Evolutionary conservation across 495 filamentous ascomycete genomes (phyloP), one percentile per base, ranked within the genome.

Genomic region (Cetradonia linearis): DNA sequence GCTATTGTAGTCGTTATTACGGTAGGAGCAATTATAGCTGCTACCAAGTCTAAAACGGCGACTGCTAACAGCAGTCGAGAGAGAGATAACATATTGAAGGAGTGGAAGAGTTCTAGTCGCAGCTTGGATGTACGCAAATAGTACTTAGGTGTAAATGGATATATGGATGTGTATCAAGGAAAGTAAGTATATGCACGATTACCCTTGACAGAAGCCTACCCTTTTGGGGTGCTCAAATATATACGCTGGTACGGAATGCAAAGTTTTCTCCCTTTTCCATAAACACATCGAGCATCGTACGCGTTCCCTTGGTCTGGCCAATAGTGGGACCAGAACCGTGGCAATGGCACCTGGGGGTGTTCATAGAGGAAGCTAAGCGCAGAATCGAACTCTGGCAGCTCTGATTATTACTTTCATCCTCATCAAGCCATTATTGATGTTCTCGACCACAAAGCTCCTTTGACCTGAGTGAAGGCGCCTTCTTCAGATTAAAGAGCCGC

Each of bases 1-100:
- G 50, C 40, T 33, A 23, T 59, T 59, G 56, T 52, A 30, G 56
- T 47, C 50, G 44, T 59, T 16, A 49, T 59, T 20, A 59, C 56
- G 2, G 56, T 54, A 54, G 33, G 30, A 4, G 50, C 56, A 20
- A 42, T 40, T 28, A 59, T 36, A 34, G 56, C 56, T 50, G 44
- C 40, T 50, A 42, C 44, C 16, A 47, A 18, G 14, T 27, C 27
- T 20, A 47, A 20, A 5, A 59, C 10, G 27, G 7, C 16, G 18
- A 14, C 23, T 34, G n/a, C 25, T n/a, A 36, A 37, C 3, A 59
- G 30, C 27, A 59, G 56, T 18, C 28, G 18, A 54, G 50, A 10
- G n/a, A 50, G 27, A 1, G 30, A 54, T 5, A 54, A 36, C 50
- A 54, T 54, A 31, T 34, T 36, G 13, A 54, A 36, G 10, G 18